phyloP scores from a whole-genome alignment of 345 rosid species.

The Euphorbia tirucalli region DNA sequence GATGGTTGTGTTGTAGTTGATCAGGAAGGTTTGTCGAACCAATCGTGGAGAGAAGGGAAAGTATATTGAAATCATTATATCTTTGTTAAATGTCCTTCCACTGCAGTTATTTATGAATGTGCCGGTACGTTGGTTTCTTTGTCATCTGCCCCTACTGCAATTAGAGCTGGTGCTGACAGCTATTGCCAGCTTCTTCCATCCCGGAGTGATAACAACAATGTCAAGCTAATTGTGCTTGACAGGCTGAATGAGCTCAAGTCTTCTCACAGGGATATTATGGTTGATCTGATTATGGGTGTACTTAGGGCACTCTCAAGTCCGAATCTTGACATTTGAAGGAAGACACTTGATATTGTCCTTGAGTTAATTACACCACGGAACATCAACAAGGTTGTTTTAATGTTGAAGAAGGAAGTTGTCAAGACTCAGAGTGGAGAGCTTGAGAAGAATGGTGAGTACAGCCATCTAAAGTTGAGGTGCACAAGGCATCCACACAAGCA shows the following conservation, averaged over 20 bases:
- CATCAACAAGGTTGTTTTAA: constrained; percentile 71
- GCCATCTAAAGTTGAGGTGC: no score
- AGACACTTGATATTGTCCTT: constrained; percentile 79
- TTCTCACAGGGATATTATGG: constrained; percentile 73
- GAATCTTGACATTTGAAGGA: constrained; percentile 76
- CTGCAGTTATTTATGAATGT: constrained; percentile 72
- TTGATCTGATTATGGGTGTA: constrained; percentile 81
- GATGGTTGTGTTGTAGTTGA: constrained; percentile 74
- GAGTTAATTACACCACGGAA: constrained; percentile 76
- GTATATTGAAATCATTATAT: constrained; percentile 66
- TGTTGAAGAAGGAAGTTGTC: constrained; percentile 84
- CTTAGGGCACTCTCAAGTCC: constrained; percentile 89
- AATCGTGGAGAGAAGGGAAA: constrained; percentile 64
- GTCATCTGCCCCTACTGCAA: constrained; percentile 87
- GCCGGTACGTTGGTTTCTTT: constrained; percentile 83
- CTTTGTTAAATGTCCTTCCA: constrained; percentile 65
- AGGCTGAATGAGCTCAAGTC: constrained; percentile 73
- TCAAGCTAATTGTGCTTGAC: constrained; percentile 84
- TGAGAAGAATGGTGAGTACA: no score
- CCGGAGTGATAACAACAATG: constrained; percentile 88
- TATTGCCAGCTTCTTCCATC: constrained; percentile 79
- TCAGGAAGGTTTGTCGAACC: constrained; percentile 66
- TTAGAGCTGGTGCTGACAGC: constrained; percentile 78
- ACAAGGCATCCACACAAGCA: no score
- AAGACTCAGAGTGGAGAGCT: constrained; percentile 89